Conservation (phyloP, 176 grass and related monocot genomes). For the Dendrocalamus sinicus region DNA sequence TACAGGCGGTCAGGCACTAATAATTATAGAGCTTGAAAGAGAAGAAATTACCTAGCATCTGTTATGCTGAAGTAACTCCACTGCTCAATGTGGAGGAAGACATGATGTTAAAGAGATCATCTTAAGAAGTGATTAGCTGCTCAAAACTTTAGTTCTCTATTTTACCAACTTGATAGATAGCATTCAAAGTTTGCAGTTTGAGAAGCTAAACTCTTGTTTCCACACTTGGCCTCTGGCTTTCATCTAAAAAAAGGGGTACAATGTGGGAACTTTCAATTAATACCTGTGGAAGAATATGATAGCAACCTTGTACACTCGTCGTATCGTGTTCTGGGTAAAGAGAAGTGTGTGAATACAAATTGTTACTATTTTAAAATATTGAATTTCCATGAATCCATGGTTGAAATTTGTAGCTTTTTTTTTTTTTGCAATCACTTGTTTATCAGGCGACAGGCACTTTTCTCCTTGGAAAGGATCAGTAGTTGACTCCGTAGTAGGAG, state of each 20-base stretch:
- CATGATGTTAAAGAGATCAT: background rate
- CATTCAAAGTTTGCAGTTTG: slow-evolving; percentile 11
- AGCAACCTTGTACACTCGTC: background rate
- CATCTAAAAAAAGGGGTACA: background rate
- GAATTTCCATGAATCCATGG: background rate
- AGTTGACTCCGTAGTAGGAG: slow-evolving; percentile 77
- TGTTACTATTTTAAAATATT: background rate
- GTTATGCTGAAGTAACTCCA: slow-evolving; percentile 16
- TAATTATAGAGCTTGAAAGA: slow-evolving; percentile 1
- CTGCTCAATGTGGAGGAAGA: background rate
- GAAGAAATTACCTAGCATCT: background rate
- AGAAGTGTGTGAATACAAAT: background rate
- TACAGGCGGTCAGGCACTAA: background rate
- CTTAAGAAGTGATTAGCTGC: background rate
- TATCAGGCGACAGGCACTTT: slow-evolving; percentile 73
- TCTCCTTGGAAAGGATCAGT: slow-evolving; percentile 92
- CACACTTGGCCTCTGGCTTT: slow-evolving; percentile 7
- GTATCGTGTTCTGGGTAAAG: slow-evolving; percentile 8
- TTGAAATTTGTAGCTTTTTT: slow-evolving; percentile 32
- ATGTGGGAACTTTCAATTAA: slow-evolving; percentile 8
- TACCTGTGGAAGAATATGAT: slow-evolving; percentile 16
- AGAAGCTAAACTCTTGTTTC: slow-evolving; percentile 17
- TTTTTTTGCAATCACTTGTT: slow-evolving; percentile 19
- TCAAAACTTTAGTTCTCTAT: slow-evolving; percentile 7
- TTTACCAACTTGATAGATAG: slow-evolving; percentile 15